Base-by-base conservation (phyloP, 331 rosid species). In the Saraca asoca region DNA sequence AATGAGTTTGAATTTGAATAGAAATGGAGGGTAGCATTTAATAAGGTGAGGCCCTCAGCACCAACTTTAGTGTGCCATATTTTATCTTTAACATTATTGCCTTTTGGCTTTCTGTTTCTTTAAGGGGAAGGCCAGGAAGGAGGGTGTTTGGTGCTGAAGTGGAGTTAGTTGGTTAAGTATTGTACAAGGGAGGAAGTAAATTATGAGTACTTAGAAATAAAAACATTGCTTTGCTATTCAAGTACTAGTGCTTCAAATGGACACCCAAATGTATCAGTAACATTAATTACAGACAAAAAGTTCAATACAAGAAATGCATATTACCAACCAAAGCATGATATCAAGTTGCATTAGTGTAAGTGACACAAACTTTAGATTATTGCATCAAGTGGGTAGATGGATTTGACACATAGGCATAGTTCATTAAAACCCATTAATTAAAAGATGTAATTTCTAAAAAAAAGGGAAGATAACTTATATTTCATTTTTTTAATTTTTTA, bases 161-260 rank as follows among this genome's bases (percentile, higher is more conserved):
- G 68, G 84, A 84, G 95, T 88, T 89, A 74, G 96, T 91, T 91
- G 96, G 94, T 88, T 75, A 91, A 85, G 95, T 91, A 85, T 85
- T 81, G 85, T 87, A 81, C 81, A 91, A 85, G 95, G 83, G 82
- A 84, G 78, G 74, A 73, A 31, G 58, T 69, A 67, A 77, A 89
- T 88, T 67, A 91, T 91, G 79, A 80, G 88, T 55, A 54, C 72
- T 80, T 76, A 66, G 84, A 78, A 82, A 50, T 62, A 69, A 51
- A 44, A 64, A n/a, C 73, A 49, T 64, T 64, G 61, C 65, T 68
- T 53, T 5, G 33, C 14, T 49, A 29, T 39, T 39, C 15, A 37
- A 61, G n/a, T 64, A 33, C 41, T 44, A 60, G 24, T 77, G 62
- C 9, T 35, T 12, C 13, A 79, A 74, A 53, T 52, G 17, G 51